Conservation (phyloP, 2,329 filamentous ascomycete species). For the Tolypocladium guangdongense region DNA sequence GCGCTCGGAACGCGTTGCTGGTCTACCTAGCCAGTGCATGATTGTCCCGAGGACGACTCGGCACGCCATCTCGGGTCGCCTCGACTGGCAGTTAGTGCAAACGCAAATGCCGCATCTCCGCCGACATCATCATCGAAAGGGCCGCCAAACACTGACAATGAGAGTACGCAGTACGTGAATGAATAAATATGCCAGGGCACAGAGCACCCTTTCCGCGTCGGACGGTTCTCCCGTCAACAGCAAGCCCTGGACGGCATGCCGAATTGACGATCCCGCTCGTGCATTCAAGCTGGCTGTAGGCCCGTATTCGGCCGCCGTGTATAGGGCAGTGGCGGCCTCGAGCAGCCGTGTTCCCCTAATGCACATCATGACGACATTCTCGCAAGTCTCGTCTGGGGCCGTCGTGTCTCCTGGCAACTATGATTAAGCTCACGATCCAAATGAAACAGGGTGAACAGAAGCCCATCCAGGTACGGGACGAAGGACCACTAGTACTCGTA, state of each 20-base stretch:
- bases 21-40: too few relatives aligned
- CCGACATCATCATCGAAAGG: too few relatives aligned
- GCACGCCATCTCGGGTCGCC: too few relatives aligned
- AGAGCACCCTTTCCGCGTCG: not conserved
- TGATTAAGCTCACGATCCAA: too few relatives aligned
- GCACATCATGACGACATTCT: too few relatives aligned
- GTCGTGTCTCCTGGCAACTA: not conserved
- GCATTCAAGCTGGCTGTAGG: not conserved
- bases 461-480: too few relatives aligned
- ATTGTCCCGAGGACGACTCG: too few relatives aligned
- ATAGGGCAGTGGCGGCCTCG: not conserved
- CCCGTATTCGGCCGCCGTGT: not conserved
- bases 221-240: not conserved
- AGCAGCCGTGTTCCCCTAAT: not conserved
- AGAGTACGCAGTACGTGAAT: not conserved
- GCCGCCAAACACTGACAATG: too few relatives aligned
- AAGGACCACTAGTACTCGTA: not conserved
- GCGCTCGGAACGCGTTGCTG: too few relatives aligned
- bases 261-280: not conserved
- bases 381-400: not conserved
- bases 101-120: too few relatives aligned
- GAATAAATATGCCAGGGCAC: not conserved
- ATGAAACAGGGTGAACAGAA: not conserved
- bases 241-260: not conserved
- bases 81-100: too few relatives aligned